Evolutionary conservation across 306 rosid genomes (phyloP).

Genomic region (Benincasa hispida): DNA sequence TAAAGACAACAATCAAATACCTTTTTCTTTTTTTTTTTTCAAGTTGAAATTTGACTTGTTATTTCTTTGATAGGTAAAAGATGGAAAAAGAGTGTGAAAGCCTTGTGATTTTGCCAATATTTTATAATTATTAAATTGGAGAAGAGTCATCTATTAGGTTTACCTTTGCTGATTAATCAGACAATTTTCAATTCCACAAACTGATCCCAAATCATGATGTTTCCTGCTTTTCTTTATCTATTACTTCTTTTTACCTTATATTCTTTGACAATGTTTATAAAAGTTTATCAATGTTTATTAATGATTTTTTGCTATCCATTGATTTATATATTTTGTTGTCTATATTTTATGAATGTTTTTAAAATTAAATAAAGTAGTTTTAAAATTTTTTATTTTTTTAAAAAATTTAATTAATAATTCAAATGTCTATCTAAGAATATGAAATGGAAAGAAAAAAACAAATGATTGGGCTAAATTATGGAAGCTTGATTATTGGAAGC

Average conservation of each 20-base stretch:
- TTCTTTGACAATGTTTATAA: no score
- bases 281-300: no score
- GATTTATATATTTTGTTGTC: no score
- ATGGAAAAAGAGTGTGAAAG: not conserved
- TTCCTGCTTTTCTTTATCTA: not conserved
- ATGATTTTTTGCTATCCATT: no score
- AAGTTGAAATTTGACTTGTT: not conserved
- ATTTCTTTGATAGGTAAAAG: not conserved
- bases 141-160: not conserved
- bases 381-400: no score
- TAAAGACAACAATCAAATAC: not conserved
- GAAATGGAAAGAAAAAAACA: no score
- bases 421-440: no score
- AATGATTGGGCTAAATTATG: not conserved
- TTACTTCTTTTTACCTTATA: no score
- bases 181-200: not conserved
- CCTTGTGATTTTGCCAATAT: not conserved
- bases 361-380: no score
- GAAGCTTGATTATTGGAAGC: not conserved
- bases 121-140: not conserved
- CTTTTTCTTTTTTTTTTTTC: not conserved
- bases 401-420: no score
- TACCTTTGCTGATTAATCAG: not conserved
- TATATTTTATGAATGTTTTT: no score
- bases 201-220: not conserved